phyloP scores from a whole-genome alignment of 148 eudicot genomes.

The Arbutus unedo region DNA sequence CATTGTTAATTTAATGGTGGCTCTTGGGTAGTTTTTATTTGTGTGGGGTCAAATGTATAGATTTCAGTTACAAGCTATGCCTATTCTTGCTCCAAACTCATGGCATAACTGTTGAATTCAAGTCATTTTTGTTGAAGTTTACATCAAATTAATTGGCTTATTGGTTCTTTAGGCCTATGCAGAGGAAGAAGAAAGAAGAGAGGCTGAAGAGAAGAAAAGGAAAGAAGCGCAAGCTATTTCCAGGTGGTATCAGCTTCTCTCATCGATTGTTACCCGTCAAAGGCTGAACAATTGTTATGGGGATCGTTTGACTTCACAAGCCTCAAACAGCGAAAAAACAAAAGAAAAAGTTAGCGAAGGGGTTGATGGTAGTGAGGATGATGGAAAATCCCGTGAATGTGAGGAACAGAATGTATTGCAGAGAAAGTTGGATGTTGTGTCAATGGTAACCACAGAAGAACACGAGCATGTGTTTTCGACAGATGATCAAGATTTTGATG shows the following conservation, averaged over 20 bases:
- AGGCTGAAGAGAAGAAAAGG: conserved; percentile 65
- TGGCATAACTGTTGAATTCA: not conserved
- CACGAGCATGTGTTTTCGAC: conserved; percentile 70
- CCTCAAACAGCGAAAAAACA: conserved; percentile 19
- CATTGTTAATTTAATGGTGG: not conserved
- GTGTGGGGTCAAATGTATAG: not conserved
- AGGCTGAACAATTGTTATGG: conserved; percentile 64
- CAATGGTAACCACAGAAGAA: conserved; percentile 24
- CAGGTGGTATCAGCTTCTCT: conserved; percentile 96
- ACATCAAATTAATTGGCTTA: not conserved
- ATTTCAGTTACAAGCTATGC: not conserved
- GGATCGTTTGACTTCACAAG: conserved; percentile 28
- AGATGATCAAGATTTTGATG: conserved; percentile 46
- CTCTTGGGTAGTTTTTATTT: not conserved
- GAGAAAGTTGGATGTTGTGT: conserved; percentile 17
- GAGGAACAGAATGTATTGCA: conserved; percentile 22
- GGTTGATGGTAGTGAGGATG: conserved; percentile 15
- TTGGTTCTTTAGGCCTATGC: conserved; percentile 64
- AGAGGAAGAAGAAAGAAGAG: conserved; percentile 79
- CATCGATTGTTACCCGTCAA: conserved; percentile 74
- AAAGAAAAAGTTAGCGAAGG: conserved; percentile 19
- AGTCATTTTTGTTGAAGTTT: not conserved
- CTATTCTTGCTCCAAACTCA: not conserved
- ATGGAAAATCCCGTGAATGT: conserved; percentile 10
- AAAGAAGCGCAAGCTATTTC: conserved; percentile 66